phyloP scores from a whole-genome alignment of 306 rosid genomes.

The Fagus sylvatica region DNA sequence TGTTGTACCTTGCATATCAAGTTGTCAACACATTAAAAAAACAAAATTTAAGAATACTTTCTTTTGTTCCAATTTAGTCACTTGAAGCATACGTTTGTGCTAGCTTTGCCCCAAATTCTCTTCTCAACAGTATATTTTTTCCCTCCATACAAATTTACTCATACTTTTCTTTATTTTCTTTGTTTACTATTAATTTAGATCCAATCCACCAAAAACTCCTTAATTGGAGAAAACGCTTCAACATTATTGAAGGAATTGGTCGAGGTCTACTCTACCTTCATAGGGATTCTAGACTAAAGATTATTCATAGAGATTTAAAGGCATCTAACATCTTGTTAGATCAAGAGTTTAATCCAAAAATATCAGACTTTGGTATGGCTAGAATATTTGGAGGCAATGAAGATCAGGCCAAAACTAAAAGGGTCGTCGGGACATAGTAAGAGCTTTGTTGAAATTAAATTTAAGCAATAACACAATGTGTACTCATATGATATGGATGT shows the following conservation, averaged over 20 bases:
- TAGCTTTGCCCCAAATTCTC: too few relatives aligned
- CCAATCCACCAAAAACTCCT: neutral
- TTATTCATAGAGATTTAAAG: constrained; percentile 32
- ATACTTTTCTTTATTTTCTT: neutral
- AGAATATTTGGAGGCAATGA: constrained; percentile 6
- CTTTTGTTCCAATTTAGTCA: too few relatives aligned
- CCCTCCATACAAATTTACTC: too few relatives aligned
- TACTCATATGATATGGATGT: neutral
- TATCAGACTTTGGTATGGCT: constrained; percentile 21
- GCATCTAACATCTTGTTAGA: constrained; percentile 26
- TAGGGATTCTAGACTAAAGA: constrained; percentile 28
- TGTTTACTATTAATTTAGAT: neutral
- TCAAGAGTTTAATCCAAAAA: constrained; percentile 25
- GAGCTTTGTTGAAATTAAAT: neutral
- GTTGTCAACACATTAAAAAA: too few relatives aligned
- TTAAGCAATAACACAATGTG: neutral
- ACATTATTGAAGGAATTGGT: constrained; percentile 36
- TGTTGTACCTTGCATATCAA: too few relatives aligned
- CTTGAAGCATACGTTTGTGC: too few relatives aligned
- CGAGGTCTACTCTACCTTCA: constrained; percentile 34
- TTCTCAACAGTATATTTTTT: too few relatives aligned
- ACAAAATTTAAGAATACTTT: too few relatives aligned
- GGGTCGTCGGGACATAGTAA: constrained; percentile 21
- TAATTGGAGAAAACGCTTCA: constrained; percentile 35
- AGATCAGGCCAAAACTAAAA: neutral